Evolutionary conservation across 2,329 filamentous ascomycete species (phyloP).

Genomic region (Phyllachora maydis): DNA sequence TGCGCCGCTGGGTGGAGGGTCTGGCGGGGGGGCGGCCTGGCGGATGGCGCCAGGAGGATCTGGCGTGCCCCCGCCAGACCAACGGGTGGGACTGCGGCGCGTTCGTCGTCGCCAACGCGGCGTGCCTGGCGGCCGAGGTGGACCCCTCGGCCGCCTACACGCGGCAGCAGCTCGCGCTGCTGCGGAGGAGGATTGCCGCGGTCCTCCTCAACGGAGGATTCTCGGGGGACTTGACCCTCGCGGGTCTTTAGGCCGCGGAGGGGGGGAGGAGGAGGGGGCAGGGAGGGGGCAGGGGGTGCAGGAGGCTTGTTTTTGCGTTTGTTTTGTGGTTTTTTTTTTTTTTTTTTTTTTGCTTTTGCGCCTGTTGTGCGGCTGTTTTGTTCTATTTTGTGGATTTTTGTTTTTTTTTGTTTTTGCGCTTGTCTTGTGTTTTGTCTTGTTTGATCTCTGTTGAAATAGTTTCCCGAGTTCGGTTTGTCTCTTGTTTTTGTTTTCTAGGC

Average conservation of each 20-base stretch:
- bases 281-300: not conserved
- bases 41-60: slow-evolving; percentile 37
- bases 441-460: too few species aligned
- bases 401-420: too few species aligned
- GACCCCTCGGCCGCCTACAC: slow-evolving; percentile 27
- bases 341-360: not conserved
- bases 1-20: slow-evolving; percentile 39
- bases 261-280: not conserved
- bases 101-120: slow-evolving; percentile 52
- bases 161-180: slow-evolving; percentile 31
- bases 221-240: slow-evolving; percentile 32
- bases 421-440: too few species aligned
- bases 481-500: too few species aligned
- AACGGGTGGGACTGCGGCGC: slow-evolving; percentile 63
- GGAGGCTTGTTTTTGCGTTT: not conserved
- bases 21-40: too few species aligned
- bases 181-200: slow-evolving; percentile 40
- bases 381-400: too few species aligned
- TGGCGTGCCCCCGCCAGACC: slow-evolving; percentile 31
- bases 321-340: not conserved
- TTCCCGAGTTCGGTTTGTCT: too few species aligned
- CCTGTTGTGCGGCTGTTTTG: too few species aligned
- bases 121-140: slow-evolving; percentile 35
- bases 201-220: slow-evolving; percentile 50
- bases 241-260: slow-evolving; percentile 10